A percentile compares a stretch with the other conserved stretches of the same genome.
Evolutionary conservation across 306 rosid genomes (phyloP).

Genomic region (Begonia loranthoides): DNA sequence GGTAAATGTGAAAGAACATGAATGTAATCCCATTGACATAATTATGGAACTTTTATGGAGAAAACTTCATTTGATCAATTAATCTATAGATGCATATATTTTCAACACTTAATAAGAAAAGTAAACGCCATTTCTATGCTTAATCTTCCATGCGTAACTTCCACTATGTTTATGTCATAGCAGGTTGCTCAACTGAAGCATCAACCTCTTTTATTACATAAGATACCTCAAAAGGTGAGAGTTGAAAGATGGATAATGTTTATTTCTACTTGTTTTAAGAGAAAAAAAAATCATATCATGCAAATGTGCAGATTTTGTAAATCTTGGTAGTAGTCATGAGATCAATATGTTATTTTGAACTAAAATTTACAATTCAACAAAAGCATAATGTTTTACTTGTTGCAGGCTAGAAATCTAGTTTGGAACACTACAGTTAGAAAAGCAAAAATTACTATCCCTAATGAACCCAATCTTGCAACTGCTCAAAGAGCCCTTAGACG

Average conservation of each 20-base stretch:
- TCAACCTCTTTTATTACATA: slow-evolving; percentile 36
- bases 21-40: background rate
- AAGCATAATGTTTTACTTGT: too few relatives aligned
- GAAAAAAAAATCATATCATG: too few relatives aligned
- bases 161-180: background rate
- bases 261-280: too few relatives aligned
- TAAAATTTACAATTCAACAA: background rate
- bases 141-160: background rate
- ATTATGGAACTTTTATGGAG: background rate
- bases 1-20: background rate
- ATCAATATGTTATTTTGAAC: background rate
- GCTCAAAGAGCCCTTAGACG: slow-evolving; percentile 57
- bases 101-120: background rate
- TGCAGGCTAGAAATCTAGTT: slow-evolving; percentile 7
- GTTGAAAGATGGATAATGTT: too few relatives aligned
- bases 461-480: slow-evolving; percentile 56
- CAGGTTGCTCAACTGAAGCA: slow-evolving; percentile 48
- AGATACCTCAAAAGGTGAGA: slow-evolving; percentile 34
- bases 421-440: slow-evolving; percentile 9
- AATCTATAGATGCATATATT: background rate
- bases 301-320: too few relatives aligned
- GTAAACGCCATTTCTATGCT: background rate
- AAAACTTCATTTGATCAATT: background rate
- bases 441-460: slow-evolving; percentile 45
- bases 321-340: background rate